phyloP scores from a whole-genome alignment of 2,329 filamentous ascomycete species.

The Aspergillus costaricaensis region DNA sequence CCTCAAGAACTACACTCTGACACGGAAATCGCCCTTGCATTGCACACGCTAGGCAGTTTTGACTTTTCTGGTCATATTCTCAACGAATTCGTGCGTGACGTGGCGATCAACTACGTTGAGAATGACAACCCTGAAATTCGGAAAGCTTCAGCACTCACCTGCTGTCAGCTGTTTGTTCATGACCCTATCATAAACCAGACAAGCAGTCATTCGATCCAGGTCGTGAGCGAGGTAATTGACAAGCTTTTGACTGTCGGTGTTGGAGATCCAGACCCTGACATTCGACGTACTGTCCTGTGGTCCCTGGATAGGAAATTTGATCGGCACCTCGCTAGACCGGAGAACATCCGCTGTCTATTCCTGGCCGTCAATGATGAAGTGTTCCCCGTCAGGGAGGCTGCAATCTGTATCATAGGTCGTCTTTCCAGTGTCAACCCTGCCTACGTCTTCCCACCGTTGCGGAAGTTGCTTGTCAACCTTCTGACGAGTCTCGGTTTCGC shows the following conservation, averaged over 20 bases:
- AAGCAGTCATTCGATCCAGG: conserved; percentile 92
- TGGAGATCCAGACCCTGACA: conserved; percentile 85
- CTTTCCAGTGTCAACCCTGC: conserved; percentile 89
- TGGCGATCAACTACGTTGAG: conserved; percentile 96
- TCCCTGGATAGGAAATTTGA: conserved; percentile 94
- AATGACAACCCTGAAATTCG: conserved; percentile 92
- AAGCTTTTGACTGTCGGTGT: conserved; percentile 93
- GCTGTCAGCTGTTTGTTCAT: conserved; percentile 94
- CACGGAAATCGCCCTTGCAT: conserved; percentile 84
- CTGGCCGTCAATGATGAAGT: conserved; percentile 94
- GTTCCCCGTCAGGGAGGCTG: conserved; percentile 88
- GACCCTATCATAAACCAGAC: conserved; percentile 98
- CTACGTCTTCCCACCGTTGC: conserved; percentile 92
- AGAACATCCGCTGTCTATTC: conserved; percentile 95
- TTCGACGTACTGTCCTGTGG: conserved; percentile 81
- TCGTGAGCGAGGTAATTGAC: conserved; percentile 97
- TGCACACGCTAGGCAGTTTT: conserved; percentile 96
- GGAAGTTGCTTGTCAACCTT: conserved; percentile 93
- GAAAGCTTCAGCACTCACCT: conserved; percentile 91
- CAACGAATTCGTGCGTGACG: conserved; percentile 97
- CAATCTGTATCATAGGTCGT: conserved; percentile 94
- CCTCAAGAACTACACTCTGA: conserved; percentile 79
- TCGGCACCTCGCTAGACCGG: conserved; percentile 91
- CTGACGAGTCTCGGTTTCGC: conserved; percentile 96
- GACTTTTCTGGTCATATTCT: conserved; percentile 88